A percentile compares a stretch with the other conserved stretches of the same genome.
Evolutionary conservation across 108 stramenopile species (phyloP).

Genomic region (Skeletonema marinoi): DNA sequence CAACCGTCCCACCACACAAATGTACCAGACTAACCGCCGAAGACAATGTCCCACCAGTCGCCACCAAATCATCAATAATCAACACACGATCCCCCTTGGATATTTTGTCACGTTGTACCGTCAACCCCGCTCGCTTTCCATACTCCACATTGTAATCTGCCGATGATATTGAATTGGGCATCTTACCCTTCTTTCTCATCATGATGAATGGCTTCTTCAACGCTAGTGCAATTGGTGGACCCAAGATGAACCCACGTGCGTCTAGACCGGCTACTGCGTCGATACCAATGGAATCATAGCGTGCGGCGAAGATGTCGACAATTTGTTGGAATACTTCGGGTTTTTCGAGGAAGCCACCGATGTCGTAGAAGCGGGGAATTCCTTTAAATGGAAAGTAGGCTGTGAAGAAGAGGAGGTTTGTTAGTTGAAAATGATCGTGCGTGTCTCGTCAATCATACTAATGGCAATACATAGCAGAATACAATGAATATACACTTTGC

Average conservation of each 20-base stretch:
- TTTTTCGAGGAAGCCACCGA: slow-evolving; percentile 91
- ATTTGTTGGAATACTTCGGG: slow-evolving; percentile 90
- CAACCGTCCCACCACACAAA: slow-evolving; percentile 72
- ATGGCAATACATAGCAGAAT: too few species aligned
- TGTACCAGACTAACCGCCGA: slow-evolving; percentile 80
- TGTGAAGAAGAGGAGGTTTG: not conserved
- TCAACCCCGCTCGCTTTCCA: slow-evolving; percentile 88
- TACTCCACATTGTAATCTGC: slow-evolving; percentile 93
- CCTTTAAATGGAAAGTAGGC: slow-evolving; percentile 1
- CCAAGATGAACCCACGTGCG: slow-evolving; percentile 79
- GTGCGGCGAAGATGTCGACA: slow-evolving; percentile 85
- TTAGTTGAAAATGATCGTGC: not conserved
- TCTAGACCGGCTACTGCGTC: slow-evolving; percentile 82
- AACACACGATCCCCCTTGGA: slow-evolving; percentile 86
- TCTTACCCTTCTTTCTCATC: slow-evolving; percentile 98
- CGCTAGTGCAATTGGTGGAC: slow-evolving; percentile 96
- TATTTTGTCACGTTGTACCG: slow-evolving; percentile 90
- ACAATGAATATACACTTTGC: too few species aligned
- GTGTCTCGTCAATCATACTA: too few species aligned
- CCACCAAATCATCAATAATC: slow-evolving; percentile 97
- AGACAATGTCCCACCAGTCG: slow-evolving; percentile 95
- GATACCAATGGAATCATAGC: slow-evolving; percentile 82
- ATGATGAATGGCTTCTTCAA: slow-evolving; percentile 97
- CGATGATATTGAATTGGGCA: slow-evolving; percentile 93
- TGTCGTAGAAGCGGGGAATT: slow-evolving; percentile 88